Evolutionary conservation across 495 filamentous ascomycete species (phyloP), one percentile per base, ranked within the genome.

Genomic region (Trichoderma erinaceum): DNA sequence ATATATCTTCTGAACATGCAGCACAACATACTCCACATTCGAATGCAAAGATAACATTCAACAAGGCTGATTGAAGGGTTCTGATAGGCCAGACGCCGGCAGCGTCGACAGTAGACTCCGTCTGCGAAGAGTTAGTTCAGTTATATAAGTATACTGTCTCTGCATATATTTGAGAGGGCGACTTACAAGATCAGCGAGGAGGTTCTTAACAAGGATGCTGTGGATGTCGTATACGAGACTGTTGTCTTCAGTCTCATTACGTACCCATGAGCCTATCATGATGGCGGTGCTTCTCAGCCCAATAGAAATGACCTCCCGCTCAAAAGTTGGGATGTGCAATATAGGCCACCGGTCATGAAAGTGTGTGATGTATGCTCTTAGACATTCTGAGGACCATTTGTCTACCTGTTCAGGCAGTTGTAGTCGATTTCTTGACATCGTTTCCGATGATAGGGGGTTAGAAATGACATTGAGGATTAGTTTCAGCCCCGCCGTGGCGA

Each of bases 261-360:
- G 63, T n/a, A 68, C n/a, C 67, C 67, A 70, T 27, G 46, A 66
- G 2, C 67, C 69, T 5, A 68, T 64, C 18, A 70, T 66, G 46
- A 67, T 15, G 13, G 66, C 50, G 13, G 69, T 23, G 18, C 52
- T 23, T 21, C 21, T 15, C 7, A 44, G 38, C 6, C 21, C 32
- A 25, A 56, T 12, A n/a, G 63, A 32, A 21, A 66, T 66, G 13
- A 48, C 23, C 3, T 63, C 64, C 18, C 63, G 11, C 41, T 70
- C 69, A 52, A 70, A 52, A 12, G 23, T 50, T 0, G 50, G 61
- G 11, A 41, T 15, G 35, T 63, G 63, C 15, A 70, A 4, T 2
- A 70, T 29, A 2, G 67, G 67, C 69, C 69, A 70, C 38, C 64
- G 63, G n/a, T 52, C 41, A 32, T 70, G 69, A 27, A 68, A 68